These are phyloP conservation scores for Colletotrichum musicola DNA, from an alignment of 2,329 filamentous ascomycete species.

Conservation along the genomic window DNA sequence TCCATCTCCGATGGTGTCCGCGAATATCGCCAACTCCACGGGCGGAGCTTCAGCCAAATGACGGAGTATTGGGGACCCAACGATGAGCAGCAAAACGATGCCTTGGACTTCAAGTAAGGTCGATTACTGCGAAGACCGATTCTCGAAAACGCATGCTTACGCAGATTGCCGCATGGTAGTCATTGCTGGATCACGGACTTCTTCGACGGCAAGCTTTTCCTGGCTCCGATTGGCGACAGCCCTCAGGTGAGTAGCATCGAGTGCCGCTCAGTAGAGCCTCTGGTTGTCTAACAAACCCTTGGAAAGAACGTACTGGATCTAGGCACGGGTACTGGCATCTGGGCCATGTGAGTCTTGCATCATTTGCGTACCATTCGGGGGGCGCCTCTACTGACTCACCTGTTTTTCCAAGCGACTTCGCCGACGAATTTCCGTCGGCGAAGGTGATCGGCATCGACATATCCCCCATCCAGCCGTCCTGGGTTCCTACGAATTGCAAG, in stretches of 20 bases:
- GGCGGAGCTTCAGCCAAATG: slow-evolving; percentile 45
- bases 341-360: slow-evolving; percentile 46
- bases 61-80: slow-evolving; percentile 42
- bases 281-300: background rate
- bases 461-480: slow-evolving; percentile 66
- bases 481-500: slow-evolving; percentile 68
- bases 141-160: background rate
- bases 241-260: slow-evolving; percentile 37
- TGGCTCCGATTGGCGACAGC: slow-evolving; percentile 50
- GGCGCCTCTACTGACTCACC: background rate
- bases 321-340: slow-evolving; percentile 66
- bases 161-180: background rate
- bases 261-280: background rate
- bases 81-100: slow-evolving; percentile 41
- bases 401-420: slow-evolving; percentile 56
- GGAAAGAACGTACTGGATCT: slow-evolving; percentile 49
- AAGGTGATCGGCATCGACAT: slow-evolving; percentile 65
- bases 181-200: slow-evolving; percentile 28
- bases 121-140: background rate
- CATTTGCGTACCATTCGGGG: background rate
- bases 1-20: slow-evolving; percentile 49
- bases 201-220: slow-evolving; percentile 50
- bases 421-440: slow-evolving; percentile 58
- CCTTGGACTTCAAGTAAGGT: slow-evolving; percentile 29
- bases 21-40: slow-evolving; percentile 48